These are phyloP conservation scores for Aspergillus nomiae DNA, from an alignment of 2,329 filamentous ascomycete species.

Conservation along the genomic window DNA sequence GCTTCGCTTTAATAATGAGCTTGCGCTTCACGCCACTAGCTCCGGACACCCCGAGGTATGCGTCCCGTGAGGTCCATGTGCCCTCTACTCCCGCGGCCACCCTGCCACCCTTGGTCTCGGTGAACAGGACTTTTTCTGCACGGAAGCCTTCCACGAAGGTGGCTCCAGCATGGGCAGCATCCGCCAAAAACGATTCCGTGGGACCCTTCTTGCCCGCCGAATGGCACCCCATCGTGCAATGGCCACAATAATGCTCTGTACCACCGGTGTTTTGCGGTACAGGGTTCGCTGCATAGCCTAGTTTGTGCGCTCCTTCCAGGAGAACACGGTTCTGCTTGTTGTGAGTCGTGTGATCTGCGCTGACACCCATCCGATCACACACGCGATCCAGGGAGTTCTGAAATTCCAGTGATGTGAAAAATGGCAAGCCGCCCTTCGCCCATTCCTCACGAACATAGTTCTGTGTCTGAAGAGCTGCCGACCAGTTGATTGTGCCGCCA, in stretches of 20 bases:
- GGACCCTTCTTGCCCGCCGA: conserved; percentile 78
- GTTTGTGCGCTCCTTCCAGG: conserved; percentile 71
- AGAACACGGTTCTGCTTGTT: conserved; percentile 71
- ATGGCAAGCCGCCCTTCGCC: conserved; percentile 67
- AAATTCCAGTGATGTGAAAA: conserved; percentile 74
- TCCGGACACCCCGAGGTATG: conserved; percentile 59
- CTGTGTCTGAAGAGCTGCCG: conserved; percentile 67
- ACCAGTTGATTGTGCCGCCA: conserved; percentile 89
- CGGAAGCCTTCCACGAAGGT: conserved; percentile 82
- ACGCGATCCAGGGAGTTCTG: conserved; percentile 80
- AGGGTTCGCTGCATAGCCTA: conserved; percentile 69
- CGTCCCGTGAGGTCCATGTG: conserved; percentile 72
- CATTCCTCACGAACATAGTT: conserved; percentile 78
- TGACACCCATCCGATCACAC: conserved; percentile 76
- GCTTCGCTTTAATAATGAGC: conserved; percentile 74
- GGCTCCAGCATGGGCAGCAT: conserved; percentile 75
- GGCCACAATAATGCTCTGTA: conserved; percentile 72
- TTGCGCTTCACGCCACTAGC: conserved; percentile 56
- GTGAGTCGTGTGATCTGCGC: conserved; percentile 66
- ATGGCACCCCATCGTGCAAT: conserved; percentile 62
- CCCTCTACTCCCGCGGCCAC: conserved; percentile 72
- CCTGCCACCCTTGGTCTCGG: conserved; percentile 51
- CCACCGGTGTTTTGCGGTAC: conserved; percentile 81
- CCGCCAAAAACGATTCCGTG: conserved; percentile 73
- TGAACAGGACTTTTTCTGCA: conserved; percentile 71